Base-by-base conservation (phyloP, 2,329 filamentous ascomycete genomes). In the Thielaviopsis musarum region DNA sequence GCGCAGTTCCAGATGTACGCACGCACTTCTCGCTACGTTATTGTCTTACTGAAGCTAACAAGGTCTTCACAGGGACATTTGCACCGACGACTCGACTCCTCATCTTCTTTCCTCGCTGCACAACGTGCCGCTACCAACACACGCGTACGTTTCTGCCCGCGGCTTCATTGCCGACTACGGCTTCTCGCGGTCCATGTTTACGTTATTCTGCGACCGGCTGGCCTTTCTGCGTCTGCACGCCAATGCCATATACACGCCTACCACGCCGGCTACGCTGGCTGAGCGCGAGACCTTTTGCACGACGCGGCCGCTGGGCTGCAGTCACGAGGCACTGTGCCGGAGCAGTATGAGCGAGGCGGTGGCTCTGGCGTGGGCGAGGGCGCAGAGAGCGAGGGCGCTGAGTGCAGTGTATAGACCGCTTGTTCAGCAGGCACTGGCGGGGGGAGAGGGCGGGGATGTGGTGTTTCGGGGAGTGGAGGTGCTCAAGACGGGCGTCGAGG, bases 1-100 rank as follows among this genome's bases (percentile, higher is more conserved):
- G 34, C 54, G 12, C 41, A 52, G 13, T 59, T 56, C 26, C 58
- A 59, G 17, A 59, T 59, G 58, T 59, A 59, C 55, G 58, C 52
- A 34, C 21, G 5, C 5, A 26, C 19, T 28, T 15, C 52, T 12
- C 13, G 22, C 26, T 34, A 30, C 17, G 49, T 9, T n/a, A 26
- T 28, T 24, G 1, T n/a, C 15, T 22, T 19, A 34, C 10, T 10
- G 2, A 34, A 34, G 10, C 57, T 58, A 58, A 58, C 51, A 12
- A 28, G 15, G 3, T 15, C 6, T 10, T 34, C 30, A 12, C 19
- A 24, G 21, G 53, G 57, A n/a, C 49, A 54, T 30, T 45, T 28
- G 5, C 57, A 58, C 52, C 24, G n/a, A 34, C 51, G n/a, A 13
- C 51, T 58, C 21, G 34, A 54, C 45, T 15, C 51, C 26, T 19